Evolutionary conservation across 1,284 basidiomycete species (phyloP).

Genomic region (Fomitopsis betulina): DNA sequence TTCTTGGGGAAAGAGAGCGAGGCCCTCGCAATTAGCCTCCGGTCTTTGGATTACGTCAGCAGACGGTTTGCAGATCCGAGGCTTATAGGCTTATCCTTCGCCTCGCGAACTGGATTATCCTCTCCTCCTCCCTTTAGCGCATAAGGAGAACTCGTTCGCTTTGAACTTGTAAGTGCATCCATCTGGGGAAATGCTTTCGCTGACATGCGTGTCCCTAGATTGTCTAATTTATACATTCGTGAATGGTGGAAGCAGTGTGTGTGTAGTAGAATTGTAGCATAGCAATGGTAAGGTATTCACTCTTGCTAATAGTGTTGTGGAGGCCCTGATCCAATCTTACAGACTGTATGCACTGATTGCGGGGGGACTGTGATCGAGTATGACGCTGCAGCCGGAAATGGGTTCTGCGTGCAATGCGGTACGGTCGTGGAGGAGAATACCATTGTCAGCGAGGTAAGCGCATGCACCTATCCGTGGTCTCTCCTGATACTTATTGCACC

Average conservation of each 20-base stretch:
- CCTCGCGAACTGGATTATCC: no score
- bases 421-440: slow-evolving; percentile 92
- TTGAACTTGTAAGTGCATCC: background rate
- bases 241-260: no score
- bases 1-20: no score
- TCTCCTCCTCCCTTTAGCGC: no score
- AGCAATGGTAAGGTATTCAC: background rate
- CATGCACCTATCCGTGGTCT: background rate
- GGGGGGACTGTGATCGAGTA: slow-evolving; percentile 81
- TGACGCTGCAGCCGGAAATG: slow-evolving; percentile 75
- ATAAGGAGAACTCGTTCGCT: no score
- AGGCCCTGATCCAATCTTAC: no score
- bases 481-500: background rate
- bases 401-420: slow-evolving; percentile 82
- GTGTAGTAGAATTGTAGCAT: background rate
- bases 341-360: slow-evolving; percentile 62
- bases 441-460: slow-evolving; percentile 71
- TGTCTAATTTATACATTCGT: background rate
- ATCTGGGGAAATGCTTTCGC: background rate
- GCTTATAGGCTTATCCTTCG: no score
- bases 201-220: background rate
- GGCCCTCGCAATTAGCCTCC: no score
- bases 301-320: no score
- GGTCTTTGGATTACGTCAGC: no score
- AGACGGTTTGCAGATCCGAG: no score